Evolutionary conservation across 176 grass and related monocot species (phyloP), one percentile per base, ranked within the genome.

Genomic region (Juncus effusus): DNA sequence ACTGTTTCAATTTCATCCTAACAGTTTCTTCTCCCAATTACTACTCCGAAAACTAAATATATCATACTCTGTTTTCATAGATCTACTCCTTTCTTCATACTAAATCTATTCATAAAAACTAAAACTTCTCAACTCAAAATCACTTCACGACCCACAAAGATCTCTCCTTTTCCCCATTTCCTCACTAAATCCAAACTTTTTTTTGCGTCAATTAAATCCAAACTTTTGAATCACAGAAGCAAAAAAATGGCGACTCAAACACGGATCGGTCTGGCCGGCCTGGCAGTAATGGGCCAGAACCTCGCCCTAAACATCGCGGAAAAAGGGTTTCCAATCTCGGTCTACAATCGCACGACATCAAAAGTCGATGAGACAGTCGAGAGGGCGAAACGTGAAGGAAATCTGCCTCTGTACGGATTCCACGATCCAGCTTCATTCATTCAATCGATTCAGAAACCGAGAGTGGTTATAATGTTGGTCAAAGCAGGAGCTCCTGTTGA

Each of bases 271-370:
- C 83, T 91, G 11, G 83, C 77, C 0, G 87, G 87, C 44, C 80
- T 86, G 3, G 87, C 87, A 0, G 87, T 91, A 59, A 91, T 91
- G 87, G 87, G 87, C 38, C 88, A 91, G 76, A 91, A 91, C 83
- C 83, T 91, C 44, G 83, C 88, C 60, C 64, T 91, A 10, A 91
- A 91, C 65, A 87, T 91, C 2, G 88, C 88, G 0, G 84, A 91
- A 60, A 91, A 91, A 84, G 88, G 88, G 7, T 92, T 84, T 74
- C 84, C 88, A 35, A 92, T 92, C 77, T 92, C 88, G 3, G 88
- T 92, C 56, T 92, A 87, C 78, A 92, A 92, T 61, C 80, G 84
- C 60, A 92, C 88, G 0, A 84, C 88, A 19, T 92, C 88, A 77
- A 92, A 92, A 78, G 88, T 87, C 13, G 88, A 92, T 1, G 88